These are phyloP conservation scores for Mycena indigotica DNA, from an alignment of 768 basidiomycete species.

Conservation along the genomic window DNA sequence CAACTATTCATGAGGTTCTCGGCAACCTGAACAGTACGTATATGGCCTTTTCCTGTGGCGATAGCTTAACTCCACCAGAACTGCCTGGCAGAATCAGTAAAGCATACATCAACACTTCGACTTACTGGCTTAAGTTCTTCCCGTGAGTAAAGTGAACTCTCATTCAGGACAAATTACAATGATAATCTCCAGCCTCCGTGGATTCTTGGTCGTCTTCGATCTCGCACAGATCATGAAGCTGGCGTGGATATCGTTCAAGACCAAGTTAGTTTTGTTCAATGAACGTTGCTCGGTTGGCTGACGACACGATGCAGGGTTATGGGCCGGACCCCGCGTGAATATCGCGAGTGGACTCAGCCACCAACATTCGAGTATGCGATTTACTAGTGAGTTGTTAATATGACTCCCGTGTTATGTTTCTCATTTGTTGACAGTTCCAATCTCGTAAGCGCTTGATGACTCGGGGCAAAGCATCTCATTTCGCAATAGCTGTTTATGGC, in stretches of 20 bases:
- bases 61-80: slow-evolving; percentile 34
- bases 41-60: slow-evolving; percentile 13
- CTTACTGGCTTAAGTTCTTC: slow-evolving; percentile 83
- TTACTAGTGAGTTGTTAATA: slow-evolving; percentile 55
- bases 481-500: slow-evolving; percentile 66
- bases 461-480: neutral
- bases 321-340: slow-evolving; percentile 76
- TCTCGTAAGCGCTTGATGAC: slow-evolving; percentile 27
- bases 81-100: slow-evolving; percentile 65
- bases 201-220: slow-evolving; percentile 82
- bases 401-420: neutral
- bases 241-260: slow-evolving; percentile 59
- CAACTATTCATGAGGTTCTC: slow-evolving; percentile 30
- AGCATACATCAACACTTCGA: slow-evolving; percentile 79
- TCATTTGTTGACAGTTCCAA: slow-evolving; percentile 26
- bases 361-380: slow-evolving; percentile 75
- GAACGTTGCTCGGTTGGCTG: neutral
- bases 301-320: slow-evolving; percentile 47
- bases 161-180: no score
- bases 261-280: slow-evolving; percentile 39
- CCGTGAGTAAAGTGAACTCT: no score
- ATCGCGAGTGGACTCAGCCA: slow-evolving; percentile 77
- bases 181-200: slow-evolving; percentile 57
- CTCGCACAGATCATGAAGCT: slow-evolving; percentile 77
- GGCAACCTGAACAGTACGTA: slow-evolving; percentile 37